Conservation (phyloP, 1,284 basidiomycete genomes). For the Sporisorium graminicola region DNA sequence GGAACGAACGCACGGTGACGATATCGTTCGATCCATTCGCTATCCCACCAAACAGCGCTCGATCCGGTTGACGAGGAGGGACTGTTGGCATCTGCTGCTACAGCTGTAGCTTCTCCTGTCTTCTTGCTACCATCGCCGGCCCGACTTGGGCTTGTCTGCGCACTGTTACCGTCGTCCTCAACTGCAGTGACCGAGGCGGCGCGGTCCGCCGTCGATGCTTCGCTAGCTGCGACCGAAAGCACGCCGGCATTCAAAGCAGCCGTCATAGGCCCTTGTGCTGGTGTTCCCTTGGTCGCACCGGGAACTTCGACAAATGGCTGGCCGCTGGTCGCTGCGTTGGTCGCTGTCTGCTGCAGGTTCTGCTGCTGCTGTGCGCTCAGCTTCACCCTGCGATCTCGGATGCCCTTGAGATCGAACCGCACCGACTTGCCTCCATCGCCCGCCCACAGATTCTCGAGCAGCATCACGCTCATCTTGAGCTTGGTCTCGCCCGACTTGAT, state of each 20-base stretch:
- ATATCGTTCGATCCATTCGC: constrained; percentile 54
- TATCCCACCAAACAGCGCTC: constrained; percentile 55
- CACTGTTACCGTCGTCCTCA: not conserved
- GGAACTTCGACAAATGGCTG: constrained; percentile 32
- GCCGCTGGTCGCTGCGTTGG: constrained; percentile 15
- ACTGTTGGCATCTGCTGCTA: constrained; percentile 9
- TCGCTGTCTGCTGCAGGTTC: constrained; percentile 28
- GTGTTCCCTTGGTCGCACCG: constrained; percentile 26
- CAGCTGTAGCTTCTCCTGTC: constrained; percentile 1
- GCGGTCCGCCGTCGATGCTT: not conserved
- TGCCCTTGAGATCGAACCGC: constrained; percentile 64
- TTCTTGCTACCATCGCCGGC: constrained; percentile 4
- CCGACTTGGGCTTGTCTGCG: constrained; percentile 15
- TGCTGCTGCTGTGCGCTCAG: constrained; percentile 46
- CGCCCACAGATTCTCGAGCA: constrained; percentile 64
- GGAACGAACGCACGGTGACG: constrained; percentile 53
- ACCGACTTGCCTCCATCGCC: constrained; percentile 48
- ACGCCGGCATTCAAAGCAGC: constrained; percentile 25
- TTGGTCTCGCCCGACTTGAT: constrained; percentile 52
- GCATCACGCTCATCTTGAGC: constrained; percentile 63
- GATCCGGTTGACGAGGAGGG: constrained; percentile 15
- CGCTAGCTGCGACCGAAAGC: constrained; percentile 8
- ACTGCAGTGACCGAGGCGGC: not conserved
- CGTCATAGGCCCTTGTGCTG: constrained; percentile 27
- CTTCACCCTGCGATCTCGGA: constrained; percentile 58